Evolutionary conservation across 2,329 filamentous ascomycete species (phyloP).

Genomic region (Trichoderma atroviride): DNA sequence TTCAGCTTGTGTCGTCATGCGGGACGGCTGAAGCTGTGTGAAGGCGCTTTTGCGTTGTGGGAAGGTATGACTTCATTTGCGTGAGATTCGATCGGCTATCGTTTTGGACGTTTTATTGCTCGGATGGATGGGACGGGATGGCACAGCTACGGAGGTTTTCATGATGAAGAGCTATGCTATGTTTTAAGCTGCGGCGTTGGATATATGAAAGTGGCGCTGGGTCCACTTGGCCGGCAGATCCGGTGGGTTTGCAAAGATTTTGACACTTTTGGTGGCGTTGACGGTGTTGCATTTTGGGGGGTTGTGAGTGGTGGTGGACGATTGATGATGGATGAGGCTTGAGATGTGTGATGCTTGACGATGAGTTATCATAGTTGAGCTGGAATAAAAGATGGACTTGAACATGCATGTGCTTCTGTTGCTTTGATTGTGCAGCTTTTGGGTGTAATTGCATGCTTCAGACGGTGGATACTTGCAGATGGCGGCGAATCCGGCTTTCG

Average conservation of each 20-base stretch:
- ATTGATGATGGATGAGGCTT: neutral
- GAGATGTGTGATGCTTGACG: neutral
- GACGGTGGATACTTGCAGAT: neutral
- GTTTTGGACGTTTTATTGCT: neutral
- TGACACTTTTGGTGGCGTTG: neutral
- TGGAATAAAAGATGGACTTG: neutral
- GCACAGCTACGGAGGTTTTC: neutral
- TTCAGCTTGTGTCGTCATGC: constrained; percentile 14
- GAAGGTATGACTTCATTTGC: constrained; percentile 8
- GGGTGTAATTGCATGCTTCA: neutral
- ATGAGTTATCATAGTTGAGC: neutral
- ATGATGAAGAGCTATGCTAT: neutral
- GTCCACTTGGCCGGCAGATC: constrained; percentile 20
- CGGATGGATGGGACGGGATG: constrained; percentile 6
- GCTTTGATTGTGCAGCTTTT: neutral
- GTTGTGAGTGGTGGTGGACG: neutral
- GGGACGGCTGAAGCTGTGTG: neutral
- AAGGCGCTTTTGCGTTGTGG: neutral
- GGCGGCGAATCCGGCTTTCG: neutral
- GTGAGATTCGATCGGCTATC: neutral
- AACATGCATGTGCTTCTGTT: neutral
- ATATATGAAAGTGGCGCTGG: neutral
- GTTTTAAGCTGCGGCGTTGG: neutral
- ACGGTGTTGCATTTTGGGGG: neutral
- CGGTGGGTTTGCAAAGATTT: constrained; percentile 10